Base-by-base conservation (phyloP, 108 stramenopile genomes). In the Pseudonitzschia pungens region DNA sequence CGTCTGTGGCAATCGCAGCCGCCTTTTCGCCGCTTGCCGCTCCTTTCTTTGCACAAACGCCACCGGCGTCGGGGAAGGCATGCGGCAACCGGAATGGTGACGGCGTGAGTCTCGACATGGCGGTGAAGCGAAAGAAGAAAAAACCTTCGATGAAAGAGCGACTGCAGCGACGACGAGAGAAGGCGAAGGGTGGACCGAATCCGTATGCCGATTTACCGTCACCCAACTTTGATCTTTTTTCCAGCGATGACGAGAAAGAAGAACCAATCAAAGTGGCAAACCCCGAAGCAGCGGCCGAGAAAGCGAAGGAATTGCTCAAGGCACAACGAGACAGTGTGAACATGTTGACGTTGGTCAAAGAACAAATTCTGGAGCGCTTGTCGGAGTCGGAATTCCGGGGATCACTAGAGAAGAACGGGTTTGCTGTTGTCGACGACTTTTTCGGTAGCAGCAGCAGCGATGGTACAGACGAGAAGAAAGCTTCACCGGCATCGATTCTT, bases 251-350 rank as follows among this genome's bases (percentile, higher is more conserved):
- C 24, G 41, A 43, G 42, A 67, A 67, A 24, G 55, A 22, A 29
- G 59, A 26, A 42, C 62, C 71, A 11, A 48, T 36, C 29, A 26
- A 67, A 21, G 69, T 71, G 8, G 54, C 71, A 11, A 76, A 77
- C 20, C 74, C 66, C 59, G 68, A 60, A 27, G 69, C 52, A 10
- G 64, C 83, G 9, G 68, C 44, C 9, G 22, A 68, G 31, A 70
- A 73, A 33, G 84, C 84, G 9, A 77, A 76, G 43, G 68, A 81
- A 31, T 40, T 84, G 43, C 60, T 84, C 24, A 71, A 76, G 54
- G 55, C 71, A 1, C 84, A 84, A 58, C 77, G 80, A 15, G 69
- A 70, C 20, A 69, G 67, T 59, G 80, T 84, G 27, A 70, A 78
- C 22, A 78, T 80, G 72, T 53, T 84, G 51, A 84, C 84, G 14